Evolutionary conservation across 2,329 filamentous ascomycete species (phyloP), one percentile per base, ranked within the genome.

Genomic region (Ambrosiella xylebori): DNA sequence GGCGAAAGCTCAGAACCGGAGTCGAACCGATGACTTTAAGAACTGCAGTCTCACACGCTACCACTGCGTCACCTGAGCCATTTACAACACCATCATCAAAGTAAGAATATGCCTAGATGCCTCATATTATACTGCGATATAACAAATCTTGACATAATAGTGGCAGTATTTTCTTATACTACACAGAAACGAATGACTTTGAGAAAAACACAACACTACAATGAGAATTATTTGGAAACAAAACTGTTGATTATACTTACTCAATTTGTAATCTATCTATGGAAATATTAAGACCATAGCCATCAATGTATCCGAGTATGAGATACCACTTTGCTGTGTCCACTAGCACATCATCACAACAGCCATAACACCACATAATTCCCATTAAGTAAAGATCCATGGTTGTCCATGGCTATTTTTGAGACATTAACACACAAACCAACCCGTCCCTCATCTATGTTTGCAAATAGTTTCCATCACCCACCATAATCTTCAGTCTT

Each of bases 11-110:
- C 55, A 60, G 59, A 60, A 57, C 55, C 55, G 59, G 59, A 60
- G 59, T 60, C 59, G 55, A 60, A 57, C 58, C 58, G 49, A 57
- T 60, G 58, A 59, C 57, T 59, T 59, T 40, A 59, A 59, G 57
- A 59, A 59, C 57, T 59, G 57, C 57, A 59, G 57, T 59, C 57
- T 59, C 57, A 50, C 57, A 59, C 57, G 53, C 57, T 59, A 59
- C 57, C 57, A 59, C 57, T 59, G 57, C 57, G 57, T 59, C 53
- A 59, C 37, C 57, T 59, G 53, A 59, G 58, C 58, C 35, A 1
- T 13, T 41, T 17, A 54, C 38, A 41, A 44, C 27, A n/a, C 52
- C 19, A 15, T n/a, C 44, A 4, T 37, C 3, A 5, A 51, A 19
- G 19, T 12, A 51, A 27, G 9, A 2, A 8, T 6, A 15, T 8